Evolutionary conservation across 192 early-diverging fungal species (phyloP).

Genomic region (Backusella liffmaniae): DNA sequence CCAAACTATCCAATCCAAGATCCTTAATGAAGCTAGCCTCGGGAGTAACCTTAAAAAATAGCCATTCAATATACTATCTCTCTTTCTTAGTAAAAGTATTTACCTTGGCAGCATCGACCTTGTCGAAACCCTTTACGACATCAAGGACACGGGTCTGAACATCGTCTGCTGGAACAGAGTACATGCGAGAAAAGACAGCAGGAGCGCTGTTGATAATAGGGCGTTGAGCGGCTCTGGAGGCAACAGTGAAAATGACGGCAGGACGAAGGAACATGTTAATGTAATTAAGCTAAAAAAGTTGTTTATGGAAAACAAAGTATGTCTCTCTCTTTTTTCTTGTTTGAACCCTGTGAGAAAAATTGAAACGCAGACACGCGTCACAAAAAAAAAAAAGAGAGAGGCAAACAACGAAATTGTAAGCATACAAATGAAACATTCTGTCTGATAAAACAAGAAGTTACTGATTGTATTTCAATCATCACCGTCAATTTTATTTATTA

Average conservation of each 20-base stretch:
- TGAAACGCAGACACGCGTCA: not conserved
- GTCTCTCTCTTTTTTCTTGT: not conserved
- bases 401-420: too few species aligned
- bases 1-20: constrained; percentile 93
- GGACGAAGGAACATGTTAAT: constrained; percentile 29
- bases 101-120: constrained; percentile 93
- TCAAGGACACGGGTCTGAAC: constrained; percentile 87
- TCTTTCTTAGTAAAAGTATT: constrained; percentile 15
- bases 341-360: not conserved
- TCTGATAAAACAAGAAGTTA: too few species aligned
- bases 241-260: constrained; percentile 29
- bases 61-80: too few species aligned
- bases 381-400: not conserved
- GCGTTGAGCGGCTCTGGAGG: constrained; percentile 36
- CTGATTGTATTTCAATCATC: too few species aligned
- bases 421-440: too few species aligned
- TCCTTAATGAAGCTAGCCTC: constrained; percentile 88
- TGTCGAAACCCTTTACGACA: constrained; percentile 93
- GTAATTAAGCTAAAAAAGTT: not conserved
- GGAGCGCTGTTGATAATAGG: constrained; percentile 26
- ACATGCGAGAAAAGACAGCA: constrained; percentile 68
- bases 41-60: constrained; percentile 62
- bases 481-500: not conserved
- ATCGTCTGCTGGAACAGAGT: constrained; percentile 61
- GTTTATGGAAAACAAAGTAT: not conserved